Base-by-base conservation (phyloP, 75 land plant species). In the Adiantum capillusveneris region DNA sequence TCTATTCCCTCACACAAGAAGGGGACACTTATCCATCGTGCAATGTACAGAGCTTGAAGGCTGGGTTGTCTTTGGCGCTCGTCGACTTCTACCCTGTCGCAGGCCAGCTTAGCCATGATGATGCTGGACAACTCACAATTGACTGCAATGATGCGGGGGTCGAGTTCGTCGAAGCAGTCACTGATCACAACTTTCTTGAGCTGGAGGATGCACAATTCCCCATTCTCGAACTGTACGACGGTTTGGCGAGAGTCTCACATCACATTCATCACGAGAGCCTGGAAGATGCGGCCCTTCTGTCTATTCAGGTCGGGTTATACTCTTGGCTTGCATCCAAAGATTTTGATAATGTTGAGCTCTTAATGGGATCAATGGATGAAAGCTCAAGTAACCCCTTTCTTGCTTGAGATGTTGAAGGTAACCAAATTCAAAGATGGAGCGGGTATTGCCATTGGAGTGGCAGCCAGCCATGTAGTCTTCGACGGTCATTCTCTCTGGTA, bases 51-150 rank as follows among this genome's bases (percentile, higher is more conserved):
- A 39, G 12, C 42, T 39, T 39, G 42, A 39, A 39, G 13, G 13
- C 42, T 13, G 42, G 42, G 0, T 37, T 84, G 13, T 67, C 78
- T 0, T 45, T 64, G 17, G 59, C 83, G 0, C 61, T 84, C 19
- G 84, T 80, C 22, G 57, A 27, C 50, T 81, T 75, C 79, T 84
- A 84, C 59, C 88, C 88, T 1, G 69, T 81, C 25, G 81, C 88
- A 1, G 85, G 81, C 0, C 50, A 84, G 39, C 72, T 84, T 2
- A 26, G 71, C 39, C 73, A 78, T 27, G 68, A 22, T 0, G 48
- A 68, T 17, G 65, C 28, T 22, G 44, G 79, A 29, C 81, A 75
- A 56, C 71, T 81, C 7, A 13, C 31, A 0, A 75, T 84, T 31
- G 76, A 84, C 0, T 84, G 85, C 62, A 81, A 71, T 0, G 88